Conservation (phyloP, 176 grass and related monocot species). For the Phoenix dactylifera region DNA sequence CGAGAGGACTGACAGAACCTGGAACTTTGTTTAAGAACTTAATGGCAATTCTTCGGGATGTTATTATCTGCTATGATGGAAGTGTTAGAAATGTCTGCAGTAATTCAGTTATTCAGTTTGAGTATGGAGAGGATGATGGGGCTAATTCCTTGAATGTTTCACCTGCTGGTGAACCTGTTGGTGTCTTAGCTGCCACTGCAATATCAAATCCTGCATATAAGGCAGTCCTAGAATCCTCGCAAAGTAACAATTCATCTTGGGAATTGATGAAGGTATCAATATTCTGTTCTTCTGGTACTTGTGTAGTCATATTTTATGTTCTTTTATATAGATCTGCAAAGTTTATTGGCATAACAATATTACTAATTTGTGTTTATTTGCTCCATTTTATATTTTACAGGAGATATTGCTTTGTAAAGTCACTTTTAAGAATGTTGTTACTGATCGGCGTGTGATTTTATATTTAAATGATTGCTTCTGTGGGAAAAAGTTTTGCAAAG, state of each 20-base stretch:
- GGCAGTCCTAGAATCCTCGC: slow-evolving; percentile 82
- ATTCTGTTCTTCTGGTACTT: background rate
- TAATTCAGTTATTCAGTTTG: slow-evolving; percentile 71
- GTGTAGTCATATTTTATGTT: too few species aligned
- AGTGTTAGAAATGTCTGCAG: slow-evolving; percentile 86
- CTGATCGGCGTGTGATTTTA: slow-evolving; percentile 65
- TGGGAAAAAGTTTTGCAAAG: slow-evolving; percentile 79
- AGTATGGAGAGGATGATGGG: slow-evolving; percentile 41
- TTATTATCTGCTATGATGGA: slow-evolving; percentile 84
- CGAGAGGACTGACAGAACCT: slow-evolving; percentile 85
- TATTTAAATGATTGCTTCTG: slow-evolving; percentile 88
- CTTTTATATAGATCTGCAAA: too few species aligned
- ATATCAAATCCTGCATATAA: slow-evolving; percentile 86
- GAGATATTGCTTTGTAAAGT: slow-evolving; percentile 60
- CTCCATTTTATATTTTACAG: slow-evolving; percentile 30
- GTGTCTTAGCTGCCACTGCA: slow-evolving; percentile 87
- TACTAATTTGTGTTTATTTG: slow-evolving; percentile 6
- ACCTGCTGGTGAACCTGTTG: slow-evolving; percentile 90
- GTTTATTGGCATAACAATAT: too few species aligned
- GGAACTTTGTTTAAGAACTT: slow-evolving; percentile 85
- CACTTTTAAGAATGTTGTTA: slow-evolving; percentile 48
- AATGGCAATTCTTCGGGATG: slow-evolving; percentile 84
- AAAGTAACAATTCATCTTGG: slow-evolving; percentile 96
- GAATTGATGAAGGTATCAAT: slow-evolving; percentile 78
- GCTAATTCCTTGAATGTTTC: slow-evolving; percentile 25